These are phyloP conservation scores for Yamadazyma atmosphaerica DNA, from an alignment of 1,139 yeast species.

Conservation along the genomic window DNA sequence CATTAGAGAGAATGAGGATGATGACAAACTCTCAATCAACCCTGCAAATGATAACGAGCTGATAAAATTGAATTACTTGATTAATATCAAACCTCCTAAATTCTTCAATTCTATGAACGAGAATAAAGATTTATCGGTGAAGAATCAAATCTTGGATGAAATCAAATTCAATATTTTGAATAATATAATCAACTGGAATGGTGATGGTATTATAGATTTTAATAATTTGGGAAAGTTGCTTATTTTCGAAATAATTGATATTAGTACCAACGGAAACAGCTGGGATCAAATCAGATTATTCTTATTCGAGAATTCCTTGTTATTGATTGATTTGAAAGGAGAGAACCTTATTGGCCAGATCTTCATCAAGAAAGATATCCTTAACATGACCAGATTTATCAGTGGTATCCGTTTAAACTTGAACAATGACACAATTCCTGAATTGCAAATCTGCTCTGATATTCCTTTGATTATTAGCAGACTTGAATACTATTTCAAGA, in stretches of 20 bases:
- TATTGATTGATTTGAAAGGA: constrained; percentile 33
- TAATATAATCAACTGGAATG: constrained; percentile 14
- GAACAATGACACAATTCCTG: constrained; percentile 44
- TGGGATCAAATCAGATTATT: constrained; percentile 40
- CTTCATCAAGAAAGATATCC: constrained; percentile 29
- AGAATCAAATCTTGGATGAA: constrained; percentile 17
- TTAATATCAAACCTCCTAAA: constrained; percentile 29
- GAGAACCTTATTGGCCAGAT: constrained; percentile 35
- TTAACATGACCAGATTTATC: constrained; percentile 23
- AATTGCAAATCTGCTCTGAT: constrained; percentile 38
- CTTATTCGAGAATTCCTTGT: constrained; percentile 40
- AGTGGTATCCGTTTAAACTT: constrained; percentile 37
- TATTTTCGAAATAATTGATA: constrained; percentile 45
- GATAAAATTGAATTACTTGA: constrained; percentile 21
- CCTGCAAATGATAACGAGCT: constrained; percentile 9
- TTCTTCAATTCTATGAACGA: constrained; percentile 16
- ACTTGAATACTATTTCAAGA: constrained; percentile 37
- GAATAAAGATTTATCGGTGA: constrained; percentile 16
- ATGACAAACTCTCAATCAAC: constrained; percentile 8
- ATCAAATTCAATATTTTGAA: constrained; percentile 15
- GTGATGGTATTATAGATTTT: constrained; percentile 16
- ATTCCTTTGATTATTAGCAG: constrained; percentile 38
- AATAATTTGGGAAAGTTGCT: constrained; percentile 19
- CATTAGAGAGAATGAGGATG: constrained; percentile 15
- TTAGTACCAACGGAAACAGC: constrained; percentile 35